A percentile compares a stretch with the other conserved stretches of the same genome.
Conservation (phyloP, 805 yeast species). For the Saccharomycopsis javanensis region DNA sequence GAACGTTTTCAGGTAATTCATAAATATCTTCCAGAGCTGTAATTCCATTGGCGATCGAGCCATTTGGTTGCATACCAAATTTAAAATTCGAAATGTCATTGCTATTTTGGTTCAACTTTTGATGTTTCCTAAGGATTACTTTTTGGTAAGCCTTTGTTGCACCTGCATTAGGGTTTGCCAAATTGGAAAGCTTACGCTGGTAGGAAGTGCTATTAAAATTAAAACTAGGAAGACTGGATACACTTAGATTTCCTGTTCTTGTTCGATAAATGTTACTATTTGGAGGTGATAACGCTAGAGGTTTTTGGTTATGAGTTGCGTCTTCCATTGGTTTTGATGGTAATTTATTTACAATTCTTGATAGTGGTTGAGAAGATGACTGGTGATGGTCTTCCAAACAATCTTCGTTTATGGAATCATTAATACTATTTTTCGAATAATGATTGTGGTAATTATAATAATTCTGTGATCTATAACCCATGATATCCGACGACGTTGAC, state of each 20-base stretch:
- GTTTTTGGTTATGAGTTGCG: neutral
- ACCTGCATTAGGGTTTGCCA: neutral
- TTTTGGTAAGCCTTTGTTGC: slow-evolving; percentile 1
- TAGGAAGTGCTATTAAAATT: neutral
- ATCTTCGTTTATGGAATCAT: neutral
- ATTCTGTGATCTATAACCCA: neutral
- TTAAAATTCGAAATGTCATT: neutral
- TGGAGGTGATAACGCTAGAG: neutral
- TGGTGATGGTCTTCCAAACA: neutral
- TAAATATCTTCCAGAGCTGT: neutral
- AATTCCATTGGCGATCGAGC: neutral
- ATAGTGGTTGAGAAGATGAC: neutral
- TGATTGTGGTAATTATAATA: neutral
- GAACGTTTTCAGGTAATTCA: slow-evolving; percentile 5
- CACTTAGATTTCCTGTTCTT: neutral
- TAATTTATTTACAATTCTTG: neutral
- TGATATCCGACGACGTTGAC: neutral
- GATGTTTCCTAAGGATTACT: neutral
- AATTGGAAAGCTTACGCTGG: neutral
- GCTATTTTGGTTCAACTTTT: neutral
- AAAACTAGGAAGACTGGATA: neutral
- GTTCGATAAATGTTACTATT: neutral
- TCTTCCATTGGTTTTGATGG: neutral
- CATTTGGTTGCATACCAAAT: neutral
- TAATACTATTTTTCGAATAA: neutral